Base-by-base conservation (phyloP, 2,329 filamentous ascomycete species). In the Paramyrothecium sp. region DNA sequence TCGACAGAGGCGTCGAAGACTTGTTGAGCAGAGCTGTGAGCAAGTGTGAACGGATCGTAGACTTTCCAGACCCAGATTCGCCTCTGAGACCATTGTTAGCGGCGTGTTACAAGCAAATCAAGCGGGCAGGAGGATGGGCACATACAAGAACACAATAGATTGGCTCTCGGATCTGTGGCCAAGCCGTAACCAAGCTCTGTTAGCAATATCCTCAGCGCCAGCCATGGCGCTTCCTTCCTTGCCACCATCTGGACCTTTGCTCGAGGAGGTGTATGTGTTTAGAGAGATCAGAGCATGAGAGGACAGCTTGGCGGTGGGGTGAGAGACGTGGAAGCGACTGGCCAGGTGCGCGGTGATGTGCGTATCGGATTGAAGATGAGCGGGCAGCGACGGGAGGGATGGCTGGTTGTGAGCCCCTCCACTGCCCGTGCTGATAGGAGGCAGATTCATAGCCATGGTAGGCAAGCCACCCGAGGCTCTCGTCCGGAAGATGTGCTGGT, bases 21-120 rank as follows among this genome's bases (percentile, higher is more conserved):
- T 93, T 96, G 67, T 89, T 89, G 30, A 99, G 84, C 54, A 99
- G 82, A 1, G 93, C 86, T 22, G 92, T 89, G 50, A 99, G 80
- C 55, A 97, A 80, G 72, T 98, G 95, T 48, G 92, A 91, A 60
- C 95, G 89, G 67, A 98, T 81, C 0, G 95, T 99, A 0, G 95
- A 97, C 79, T 99, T 99, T 66, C 95, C 95, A 33, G 95, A 89
- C 50, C 95, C 95, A 57, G 92, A 96, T 82, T 99, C 95, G 74
- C 95, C 95, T 63, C 93, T 97, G 63, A 53, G 61, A 50, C 51
- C 11, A 22, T 57, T 49, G 60, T 73, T 58, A 68, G 65, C 69
- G 5, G 13, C 13, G 38, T 19, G 13, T 44, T 4, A 7, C 38
- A 44, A 16, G n/a, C 5, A 17, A 19, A 17, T 16, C 13, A 12